phyloP scores from a whole-genome alignment of 345 rosid species.

The Salix brachista region DNA sequence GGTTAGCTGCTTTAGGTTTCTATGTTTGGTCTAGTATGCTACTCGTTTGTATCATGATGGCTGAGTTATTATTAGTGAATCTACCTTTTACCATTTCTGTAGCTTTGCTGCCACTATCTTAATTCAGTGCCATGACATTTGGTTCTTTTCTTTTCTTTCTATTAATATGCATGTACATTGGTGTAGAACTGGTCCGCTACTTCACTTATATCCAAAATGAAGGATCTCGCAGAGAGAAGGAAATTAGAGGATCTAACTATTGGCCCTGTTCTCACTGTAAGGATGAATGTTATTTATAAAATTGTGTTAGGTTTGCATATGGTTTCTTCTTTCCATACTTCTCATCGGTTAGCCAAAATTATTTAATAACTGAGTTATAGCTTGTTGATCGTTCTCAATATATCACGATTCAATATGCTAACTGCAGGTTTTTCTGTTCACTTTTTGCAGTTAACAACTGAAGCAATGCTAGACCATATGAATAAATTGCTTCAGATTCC shows the following conservation, averaged over 20 bases:
- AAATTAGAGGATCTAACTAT: slow-evolving; percentile 82
- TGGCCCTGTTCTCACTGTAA: slow-evolving; percentile 96
- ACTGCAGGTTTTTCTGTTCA: background rate
- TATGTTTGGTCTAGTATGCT: background rate
- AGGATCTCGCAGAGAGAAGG: slow-evolving; percentile 81
- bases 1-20: slow-evolving; percentile 44
- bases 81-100: background rate
- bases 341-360: background rate
- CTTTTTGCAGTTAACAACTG: slow-evolving; percentile 64
- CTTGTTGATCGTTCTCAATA: background rate
- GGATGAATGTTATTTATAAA: slow-evolving; percentile 18
- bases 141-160: background rate
- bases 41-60: background rate
- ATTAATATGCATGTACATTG: slow-evolving; percentile 2
- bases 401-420: background rate
- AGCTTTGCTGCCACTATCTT: background rate
- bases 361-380: background rate
- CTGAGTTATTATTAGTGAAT: background rate
- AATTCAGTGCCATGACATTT: background rate
- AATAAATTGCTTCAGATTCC: slow-evolving; percentile 71
- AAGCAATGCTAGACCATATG: slow-evolving; percentile 80
- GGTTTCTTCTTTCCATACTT: background rate
- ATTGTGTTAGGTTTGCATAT: background rate
- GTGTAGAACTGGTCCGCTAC: slow-evolving; percentile 76
- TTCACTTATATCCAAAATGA: slow-evolving; percentile 58